These are phyloP conservation scores for Xylaria venustula DNA, from an alignment of 495 filamentous ascomycete genomes.

Conservation along the genomic window DNA sequence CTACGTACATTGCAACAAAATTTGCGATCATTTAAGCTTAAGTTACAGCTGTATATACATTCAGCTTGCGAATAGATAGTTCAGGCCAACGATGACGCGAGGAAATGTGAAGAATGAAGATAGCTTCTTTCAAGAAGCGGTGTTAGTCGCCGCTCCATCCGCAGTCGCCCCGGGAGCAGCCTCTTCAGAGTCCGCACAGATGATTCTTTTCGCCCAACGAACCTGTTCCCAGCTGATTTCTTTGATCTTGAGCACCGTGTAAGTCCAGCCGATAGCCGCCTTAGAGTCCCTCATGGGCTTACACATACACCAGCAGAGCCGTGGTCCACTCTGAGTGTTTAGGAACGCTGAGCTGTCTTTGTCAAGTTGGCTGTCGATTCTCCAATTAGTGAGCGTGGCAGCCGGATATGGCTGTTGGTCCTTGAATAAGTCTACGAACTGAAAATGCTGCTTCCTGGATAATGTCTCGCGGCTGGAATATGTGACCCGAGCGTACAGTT, in stretches of 20 bases:
- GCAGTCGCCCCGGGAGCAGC: not conserved
- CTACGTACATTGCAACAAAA: not conserved
- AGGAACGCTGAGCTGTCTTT: slow-evolving; percentile 46
- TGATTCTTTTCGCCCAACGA: slow-evolving; percentile 29
- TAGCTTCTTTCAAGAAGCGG: not conserved
- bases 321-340: slow-evolving; percentile 22
- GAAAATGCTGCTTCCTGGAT: slow-evolving; percentile 53
- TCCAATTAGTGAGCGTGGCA: slow-evolving; percentile 51
- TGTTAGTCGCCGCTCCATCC: not conserved
- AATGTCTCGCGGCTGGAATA: slow-evolving; percentile 48
- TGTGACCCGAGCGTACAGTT: slow-evolving; percentile 58
- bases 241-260: slow-evolving; percentile 54
- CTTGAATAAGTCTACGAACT: slow-evolving; percentile 59
- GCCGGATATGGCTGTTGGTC: slow-evolving; percentile 51
- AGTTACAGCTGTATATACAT: not conserved
- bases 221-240: slow-evolving; percentile 55
- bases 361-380: slow-evolving; percentile 43
- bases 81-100: too few relatives aligned
- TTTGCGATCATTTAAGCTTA: not conserved
- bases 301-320: slow-evolving; percentile 55
- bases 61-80: too few relatives aligned
- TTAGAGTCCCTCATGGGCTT: slow-evolving; percentile 45
- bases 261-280: slow-evolving; percentile 36
- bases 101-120: not conserved
- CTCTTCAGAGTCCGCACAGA: slow-evolving; percentile 19